These are phyloP conservation scores for Simmondsia chinensis DNA, from an alignment of 148 eudicot species.

Conservation along the genomic window DNA sequence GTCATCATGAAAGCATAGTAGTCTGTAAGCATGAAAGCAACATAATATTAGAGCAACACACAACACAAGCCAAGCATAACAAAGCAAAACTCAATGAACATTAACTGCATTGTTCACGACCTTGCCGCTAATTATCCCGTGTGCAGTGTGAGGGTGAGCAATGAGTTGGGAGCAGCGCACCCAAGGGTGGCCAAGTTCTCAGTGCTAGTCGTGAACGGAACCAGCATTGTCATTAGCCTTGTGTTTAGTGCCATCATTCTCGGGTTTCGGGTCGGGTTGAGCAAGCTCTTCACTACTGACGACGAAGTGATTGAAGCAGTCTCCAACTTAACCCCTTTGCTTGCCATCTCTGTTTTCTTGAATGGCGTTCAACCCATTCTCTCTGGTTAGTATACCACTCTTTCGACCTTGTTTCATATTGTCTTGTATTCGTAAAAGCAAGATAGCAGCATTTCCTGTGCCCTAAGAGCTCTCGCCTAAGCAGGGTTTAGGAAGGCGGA, in stretches of 20 bases:
- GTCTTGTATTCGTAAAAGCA: too few species aligned
- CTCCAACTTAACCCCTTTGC: conserved; percentile 37
- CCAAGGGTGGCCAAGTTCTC: conserved; percentile 45
- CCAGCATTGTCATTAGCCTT: conserved; percentile 35
- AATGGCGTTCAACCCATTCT: conserved; percentile 51
- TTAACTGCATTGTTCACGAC: too few species aligned
- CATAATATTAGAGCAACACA: too few species aligned
- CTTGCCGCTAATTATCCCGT: too few species aligned
- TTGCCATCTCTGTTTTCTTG: conserved; percentile 44
- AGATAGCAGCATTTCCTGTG: too few species aligned
- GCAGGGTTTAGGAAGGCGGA: too few species aligned
- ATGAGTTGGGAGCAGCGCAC: conserved; percentile 50
- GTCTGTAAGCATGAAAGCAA: too few species aligned
- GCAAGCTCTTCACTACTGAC: conserved; percentile 40
- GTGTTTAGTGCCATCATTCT: conserved; percentile 30
- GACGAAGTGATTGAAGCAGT: conserved; percentile 35
- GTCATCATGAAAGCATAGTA: too few species aligned
- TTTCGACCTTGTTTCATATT: too few species aligned
- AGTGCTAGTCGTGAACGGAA: conserved; percentile 34
- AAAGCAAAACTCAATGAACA: too few species aligned
- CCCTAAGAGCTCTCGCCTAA: too few species aligned
- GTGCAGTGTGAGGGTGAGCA: conserved; percentile 44
- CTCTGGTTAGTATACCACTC: conserved; percentile 30
- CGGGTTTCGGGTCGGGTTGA: conserved; percentile 26
- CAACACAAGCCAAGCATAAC: too few species aligned